phyloP scores from a whole-genome alignment of 495 filamentous ascomycete species.

The Annulohypoxylon nitens region DNA sequence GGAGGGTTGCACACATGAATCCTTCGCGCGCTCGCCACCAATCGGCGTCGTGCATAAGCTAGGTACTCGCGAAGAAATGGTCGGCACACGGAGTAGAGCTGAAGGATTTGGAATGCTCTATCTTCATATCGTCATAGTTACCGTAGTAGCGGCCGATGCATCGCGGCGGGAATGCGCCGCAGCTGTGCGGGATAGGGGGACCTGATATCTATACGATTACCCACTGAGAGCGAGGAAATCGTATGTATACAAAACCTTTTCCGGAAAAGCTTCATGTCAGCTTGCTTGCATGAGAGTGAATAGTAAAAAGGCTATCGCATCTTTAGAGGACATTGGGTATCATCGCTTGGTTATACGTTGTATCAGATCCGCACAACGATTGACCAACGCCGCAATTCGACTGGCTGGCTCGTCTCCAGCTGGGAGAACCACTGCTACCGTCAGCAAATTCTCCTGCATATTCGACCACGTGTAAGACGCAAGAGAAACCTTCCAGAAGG shows the following conservation, averaged over 20 bases:
- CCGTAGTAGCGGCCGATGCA: constrained; percentile 14
- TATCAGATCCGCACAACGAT: constrained; percentile 39
- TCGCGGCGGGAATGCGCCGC: constrained; percentile 14
- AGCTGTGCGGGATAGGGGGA: constrained; percentile 32
- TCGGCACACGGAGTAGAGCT: constrained; percentile 17
- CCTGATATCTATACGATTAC: constrained; percentile 10
- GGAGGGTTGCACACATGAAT: constrained; percentile 44
- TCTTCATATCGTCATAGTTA: constrained; percentile 16
- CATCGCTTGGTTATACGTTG: constrained; percentile 28
- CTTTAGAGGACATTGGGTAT: constrained; percentile 26
- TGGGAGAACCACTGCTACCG: constrained; percentile 32
- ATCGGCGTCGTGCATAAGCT: constrained; percentile 19
- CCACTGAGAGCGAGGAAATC: constrained; percentile 15
- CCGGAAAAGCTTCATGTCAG: constrained; percentile 23
- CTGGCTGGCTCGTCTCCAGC: constrained; percentile 37
- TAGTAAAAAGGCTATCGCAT: constrained; percentile 23
- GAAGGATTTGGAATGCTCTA: constrained; percentile 36
- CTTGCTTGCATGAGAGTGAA: constrained; percentile 10
- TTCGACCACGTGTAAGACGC: constrained; percentile 45
- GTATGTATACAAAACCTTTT: constrained; percentile 18
- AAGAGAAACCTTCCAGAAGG: constrained; percentile 44
- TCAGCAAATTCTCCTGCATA: constrained; percentile 39
- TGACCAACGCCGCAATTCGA: constrained; percentile 25
- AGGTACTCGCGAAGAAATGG: constrained; percentile 21
- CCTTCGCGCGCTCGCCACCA: constrained; percentile 35